Evolutionary conservation across 768 basidiomycete genomes (phyloP).

Genomic region (Clitopilus hobsonii): DNA sequence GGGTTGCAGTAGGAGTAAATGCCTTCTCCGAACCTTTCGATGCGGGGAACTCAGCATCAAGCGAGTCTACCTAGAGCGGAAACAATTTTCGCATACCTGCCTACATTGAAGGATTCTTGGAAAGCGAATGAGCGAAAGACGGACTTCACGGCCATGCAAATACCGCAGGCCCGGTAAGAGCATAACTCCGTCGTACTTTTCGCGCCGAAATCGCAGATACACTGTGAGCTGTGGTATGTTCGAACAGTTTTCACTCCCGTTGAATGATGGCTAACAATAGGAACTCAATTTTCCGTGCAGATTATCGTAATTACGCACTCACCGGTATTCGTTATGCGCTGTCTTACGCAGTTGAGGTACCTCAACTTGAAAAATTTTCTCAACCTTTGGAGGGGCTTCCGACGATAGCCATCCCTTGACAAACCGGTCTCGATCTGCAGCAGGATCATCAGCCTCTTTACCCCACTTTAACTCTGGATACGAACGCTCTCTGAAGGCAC

Average conservation of each 20-base stretch:
- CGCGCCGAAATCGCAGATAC: constrained; percentile 63
- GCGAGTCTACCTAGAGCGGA: background rate
- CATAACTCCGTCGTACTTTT: constrained; percentile 45
- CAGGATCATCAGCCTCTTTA: background rate
- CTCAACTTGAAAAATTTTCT: constrained; percentile 53
- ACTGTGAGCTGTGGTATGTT: constrained; percentile 61
- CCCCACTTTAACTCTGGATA: background rate
- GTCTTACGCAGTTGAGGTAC: constrained; percentile 34
- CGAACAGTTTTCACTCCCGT: constrained; percentile 39
- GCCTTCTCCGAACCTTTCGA: constrained; percentile 51
- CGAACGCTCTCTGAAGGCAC: background rate
- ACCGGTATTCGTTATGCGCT: constrained; percentile 49
- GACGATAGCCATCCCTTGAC: background rate
- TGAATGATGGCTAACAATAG: constrained; percentile 1
- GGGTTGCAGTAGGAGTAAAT: constrained; percentile 62
- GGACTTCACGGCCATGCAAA: constrained; percentile 56
- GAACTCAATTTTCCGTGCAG: background rate
- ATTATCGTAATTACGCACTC: constrained; percentile 7
- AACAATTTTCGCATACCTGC: constrained; percentile 37
- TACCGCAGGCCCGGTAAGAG: constrained; percentile 58
- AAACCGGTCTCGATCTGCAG: background rate
- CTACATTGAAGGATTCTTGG: constrained; percentile 44
- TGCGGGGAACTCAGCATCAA: background rate
- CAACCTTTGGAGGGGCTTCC: constrained; percentile 31
- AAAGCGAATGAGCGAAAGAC: constrained; percentile 56